These are phyloP conservation scores for Infundibulicybe gibba DNA, from an alignment of 768 basidiomycete species.

Conservation along the genomic window DNA sequence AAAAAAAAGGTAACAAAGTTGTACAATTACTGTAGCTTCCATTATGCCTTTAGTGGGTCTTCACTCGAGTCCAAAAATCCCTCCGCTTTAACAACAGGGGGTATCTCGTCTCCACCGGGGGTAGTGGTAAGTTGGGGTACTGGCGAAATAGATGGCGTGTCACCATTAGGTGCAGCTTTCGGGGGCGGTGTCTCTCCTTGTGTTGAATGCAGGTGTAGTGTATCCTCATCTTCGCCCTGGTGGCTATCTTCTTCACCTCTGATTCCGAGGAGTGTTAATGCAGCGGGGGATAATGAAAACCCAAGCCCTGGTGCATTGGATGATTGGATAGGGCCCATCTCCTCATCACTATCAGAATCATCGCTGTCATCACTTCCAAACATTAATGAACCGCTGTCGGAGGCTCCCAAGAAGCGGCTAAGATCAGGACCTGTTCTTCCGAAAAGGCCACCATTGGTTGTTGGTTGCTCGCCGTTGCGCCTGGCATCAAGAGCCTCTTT, in stretches of 20 bases:
- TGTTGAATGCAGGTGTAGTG: constrained; percentile 12
- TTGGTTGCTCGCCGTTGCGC: constrained; percentile 18
- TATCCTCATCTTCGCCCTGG: constrained; percentile 3
- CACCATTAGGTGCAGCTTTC: constrained; percentile 43
- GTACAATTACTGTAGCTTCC: constrained; percentile 10
- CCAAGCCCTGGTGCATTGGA: constrained; percentile 37
- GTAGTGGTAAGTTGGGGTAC: constrained; percentile 46
- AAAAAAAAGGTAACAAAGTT: constrained; percentile 11
- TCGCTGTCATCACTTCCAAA: constrained; percentile 65
- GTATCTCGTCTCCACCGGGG: constrained; percentile 52
- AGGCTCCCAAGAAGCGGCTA: constrained; percentile 19
- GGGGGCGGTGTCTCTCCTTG: constrained; percentile 43
- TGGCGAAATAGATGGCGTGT: constrained; percentile 28
- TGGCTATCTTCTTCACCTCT: constrained; percentile 20
- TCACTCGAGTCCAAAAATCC: constrained; percentile 67
- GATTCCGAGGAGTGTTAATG: constrained; percentile 51
- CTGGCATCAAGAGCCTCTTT: constrained; percentile 55
- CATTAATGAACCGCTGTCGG: constrained; percentile 50
- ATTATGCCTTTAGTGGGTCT: constrained; percentile 41
- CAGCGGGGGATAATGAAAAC: constrained; percentile 43
- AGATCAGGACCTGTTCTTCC: constrained; percentile 55
- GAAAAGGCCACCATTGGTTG: constrained; percentile 55
- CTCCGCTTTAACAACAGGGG: constrained; percentile 53
- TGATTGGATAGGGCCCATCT: constrained; percentile 31
- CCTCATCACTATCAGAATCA: constrained; percentile 57